phyloP scores from a whole-genome alignment of 1,284 basidiomycete species.

The Pseudomicrostroma phylloplanum region DNA sequence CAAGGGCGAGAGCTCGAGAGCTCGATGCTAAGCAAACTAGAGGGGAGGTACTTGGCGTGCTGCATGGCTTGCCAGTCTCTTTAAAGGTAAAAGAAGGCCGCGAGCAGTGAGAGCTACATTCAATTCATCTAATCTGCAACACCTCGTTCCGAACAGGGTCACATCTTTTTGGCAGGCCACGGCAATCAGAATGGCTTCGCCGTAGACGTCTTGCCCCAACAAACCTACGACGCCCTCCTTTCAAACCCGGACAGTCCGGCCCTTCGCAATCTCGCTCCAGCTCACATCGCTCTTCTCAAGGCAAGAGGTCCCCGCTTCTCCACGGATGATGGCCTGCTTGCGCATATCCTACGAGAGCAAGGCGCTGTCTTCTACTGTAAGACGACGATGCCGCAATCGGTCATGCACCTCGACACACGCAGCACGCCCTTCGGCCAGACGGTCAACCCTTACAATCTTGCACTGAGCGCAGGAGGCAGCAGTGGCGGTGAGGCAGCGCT shows the following conservation, averaged over 20 bases:
- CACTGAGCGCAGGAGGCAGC: constrained; percentile 29
- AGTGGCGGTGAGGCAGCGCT: constrained; percentile 31
- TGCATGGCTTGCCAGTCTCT: constrained; percentile 8
- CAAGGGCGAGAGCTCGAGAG: constrained; percentile 13
- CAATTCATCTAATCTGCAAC: too few relatives aligned
- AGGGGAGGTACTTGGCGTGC: constrained; percentile 10
- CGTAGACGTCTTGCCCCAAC: constrained; percentile 26
- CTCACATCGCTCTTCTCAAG: constrained; percentile 6
- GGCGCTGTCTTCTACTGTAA: constrained; percentile 31
- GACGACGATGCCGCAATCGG: constrained; percentile 34
- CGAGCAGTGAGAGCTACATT: too few relatives aligned
- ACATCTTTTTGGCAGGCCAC: constrained; percentile 18
- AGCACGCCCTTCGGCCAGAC: constrained; percentile 33
- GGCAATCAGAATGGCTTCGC: constrained; percentile 33
- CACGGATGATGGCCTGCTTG: constrained; percentile 17
- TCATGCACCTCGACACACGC: constrained; percentile 35
- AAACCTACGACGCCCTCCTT: constrained; percentile 16
- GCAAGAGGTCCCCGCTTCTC: constrained; percentile 9
- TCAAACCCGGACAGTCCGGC: constrained; percentile 10
- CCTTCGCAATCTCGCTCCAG: constrained; percentile 2
- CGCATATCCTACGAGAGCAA: constrained; percentile 15
- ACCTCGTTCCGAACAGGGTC: constrained; percentile 37
- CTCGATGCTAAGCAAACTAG: constrained; percentile 18
- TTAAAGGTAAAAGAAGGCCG: not conserved
- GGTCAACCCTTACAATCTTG: constrained; percentile 28